A percentile compares a stretch with the other conserved stretches of the same genome.
Evolutionary conservation across 495 filamentous ascomycete genomes (phyloP).

Genomic region (Sordaria brevicollis): DNA sequence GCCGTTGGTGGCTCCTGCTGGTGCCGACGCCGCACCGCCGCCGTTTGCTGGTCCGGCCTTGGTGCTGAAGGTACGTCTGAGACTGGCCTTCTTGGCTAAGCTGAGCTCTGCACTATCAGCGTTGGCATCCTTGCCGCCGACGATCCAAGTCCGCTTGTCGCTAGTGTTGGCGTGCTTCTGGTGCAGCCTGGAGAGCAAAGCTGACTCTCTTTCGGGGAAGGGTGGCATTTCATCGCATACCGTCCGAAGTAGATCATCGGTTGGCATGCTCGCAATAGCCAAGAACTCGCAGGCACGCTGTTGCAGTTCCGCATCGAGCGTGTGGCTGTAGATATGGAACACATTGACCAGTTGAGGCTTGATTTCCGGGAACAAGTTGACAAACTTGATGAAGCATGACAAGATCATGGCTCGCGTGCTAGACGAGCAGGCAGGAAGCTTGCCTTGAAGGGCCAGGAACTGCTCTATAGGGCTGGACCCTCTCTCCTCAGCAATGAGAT

Average conservation of each 20-base stretch:
- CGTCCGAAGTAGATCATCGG: slow-evolving; percentile 87
- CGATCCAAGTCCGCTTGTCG: slow-evolving; percentile 92
- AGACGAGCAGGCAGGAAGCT: slow-evolving; percentile 81
- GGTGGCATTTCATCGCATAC: slow-evolving; percentile 99
- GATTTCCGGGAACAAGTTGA: slow-evolving; percentile 98
- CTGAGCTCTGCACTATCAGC: slow-evolving; percentile 68
- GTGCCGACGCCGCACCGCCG: slow-evolving; percentile 48
- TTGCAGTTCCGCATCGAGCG: slow-evolving; percentile 88
- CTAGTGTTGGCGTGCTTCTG: slow-evolving; percentile 84
- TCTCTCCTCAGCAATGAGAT: slow-evolving; percentile 88
- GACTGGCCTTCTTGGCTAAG: slow-evolving; percentile 68
- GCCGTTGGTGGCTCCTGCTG: slow-evolving; percentile 46
- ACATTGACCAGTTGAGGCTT: slow-evolving; percentile 88
- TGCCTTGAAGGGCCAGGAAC: slow-evolving; percentile 83
- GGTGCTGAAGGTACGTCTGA: slow-evolving; percentile 74
- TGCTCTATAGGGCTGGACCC: slow-evolving; percentile 97
- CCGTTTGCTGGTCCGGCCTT: slow-evolving; percentile 41
- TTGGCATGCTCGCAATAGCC: slow-evolving; percentile 70
- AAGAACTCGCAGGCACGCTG: slow-evolving; percentile 96
- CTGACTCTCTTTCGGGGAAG: slow-evolving; percentile 90
- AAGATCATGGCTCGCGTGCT: slow-evolving; percentile 88
- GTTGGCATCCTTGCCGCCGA: slow-evolving; percentile 90
- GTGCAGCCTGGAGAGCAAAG: slow-evolving; percentile 82
- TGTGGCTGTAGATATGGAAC: slow-evolving; percentile 88
- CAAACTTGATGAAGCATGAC: slow-evolving; percentile 92